These are phyloP conservation scores for Cunninghamia lanceolata DNA, from an alignment of 75 land plant genomes.

Conservation along the genomic window DNA sequence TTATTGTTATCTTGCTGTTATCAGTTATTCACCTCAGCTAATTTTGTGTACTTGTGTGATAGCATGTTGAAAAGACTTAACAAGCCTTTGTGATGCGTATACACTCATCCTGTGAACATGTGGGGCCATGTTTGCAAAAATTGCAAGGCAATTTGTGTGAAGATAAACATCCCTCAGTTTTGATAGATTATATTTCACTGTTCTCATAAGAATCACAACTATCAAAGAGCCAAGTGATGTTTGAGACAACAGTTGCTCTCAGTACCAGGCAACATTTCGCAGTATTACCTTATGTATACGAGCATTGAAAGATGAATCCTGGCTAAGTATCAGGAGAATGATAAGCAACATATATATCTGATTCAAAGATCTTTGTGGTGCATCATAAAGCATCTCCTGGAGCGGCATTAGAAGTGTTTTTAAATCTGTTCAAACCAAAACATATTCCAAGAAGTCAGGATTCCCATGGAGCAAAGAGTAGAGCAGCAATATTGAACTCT, in stretches of 20 bases:
- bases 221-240: constrained; percentile 86
- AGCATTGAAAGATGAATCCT: constrained; percentile 91
- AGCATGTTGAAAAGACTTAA: constrained; percentile 96
- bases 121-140: constrained; percentile 94
- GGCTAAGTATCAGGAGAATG: constrained; percentile 84
- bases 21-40: constrained; percentile 48
- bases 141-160: constrained; percentile 90
- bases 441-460: constrained; percentile 80
- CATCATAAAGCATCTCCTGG: constrained; percentile 78
- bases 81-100: constrained; percentile 89
- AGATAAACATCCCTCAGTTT: constrained; percentile 87
- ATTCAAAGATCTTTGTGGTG: constrained; percentile 64
- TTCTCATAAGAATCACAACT: constrained; percentile 82
- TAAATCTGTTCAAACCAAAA: constrained; percentile 83
- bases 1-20: constrained; percentile 30
- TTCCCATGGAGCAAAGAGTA: constrained; percentile 89
- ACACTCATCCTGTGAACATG: constrained; percentile 84
- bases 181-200: constrained; percentile 80
- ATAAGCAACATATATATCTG: constrained; percentile 90
- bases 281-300: constrained; percentile 82
- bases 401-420: constrained; percentile 85
- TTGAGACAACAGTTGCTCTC: constrained; percentile 73
- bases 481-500: constrained; percentile 62
- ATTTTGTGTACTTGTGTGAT: constrained; percentile 78
- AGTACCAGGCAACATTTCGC: constrained; percentile 85